Base-by-base conservation (phyloP, 2,329 filamentous ascomycete species). In the Lecanoromycetidae sp. region DNA sequence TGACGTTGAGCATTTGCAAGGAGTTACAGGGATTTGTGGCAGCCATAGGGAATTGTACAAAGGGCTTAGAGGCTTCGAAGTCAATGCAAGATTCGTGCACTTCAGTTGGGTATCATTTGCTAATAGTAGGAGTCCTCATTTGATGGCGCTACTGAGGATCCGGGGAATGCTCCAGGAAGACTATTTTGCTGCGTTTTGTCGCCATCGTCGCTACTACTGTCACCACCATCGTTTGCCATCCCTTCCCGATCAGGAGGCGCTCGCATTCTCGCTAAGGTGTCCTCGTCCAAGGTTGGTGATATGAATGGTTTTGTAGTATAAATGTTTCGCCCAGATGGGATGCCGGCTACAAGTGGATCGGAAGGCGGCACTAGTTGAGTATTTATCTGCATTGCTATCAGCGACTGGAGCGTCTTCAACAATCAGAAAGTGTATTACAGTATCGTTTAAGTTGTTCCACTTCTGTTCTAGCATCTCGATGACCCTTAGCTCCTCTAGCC, bases 381-480 rank as follows among this genome's bases (percentile, higher is more conserved):
- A 51, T 88, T 86, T 57, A 94, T 81, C 79, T 90, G 52, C 2
- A 32, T 23, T 30, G 40, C 52, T 53, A 49, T 30, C 44, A 29
- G 25, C 26, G 22, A 5, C 3, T 13, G 10, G 15, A 4, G 7
- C 23, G 5, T 1, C 7, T 13, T 19, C 9, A 13, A 5, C 2
- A 30, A 20, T 5, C 10, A 12, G 12, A 13, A 17, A 6, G 34
- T n/a, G 19, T 49, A 77, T 67, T 66, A 93, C 85, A 15, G 85
- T 94, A 63, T 95, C 87, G 60, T 98, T 98, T 65, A 87, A 79
- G 66, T 87, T 91, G 52, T 77, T 79, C 90, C 91, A 95, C 62
- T 94, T 95, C 30, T 72, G 74, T 57, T 93, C 77, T 27, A 98
- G 68, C 79, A 91, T 86, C 57, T 91, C 84, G 43, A 95, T 72